Evolutionary conservation across 1,284 basidiomycete genomes (phyloP), one percentile per base, ranked within the genome.

Genomic region (Cutaneotrichosporon cavernicola): DNA sequence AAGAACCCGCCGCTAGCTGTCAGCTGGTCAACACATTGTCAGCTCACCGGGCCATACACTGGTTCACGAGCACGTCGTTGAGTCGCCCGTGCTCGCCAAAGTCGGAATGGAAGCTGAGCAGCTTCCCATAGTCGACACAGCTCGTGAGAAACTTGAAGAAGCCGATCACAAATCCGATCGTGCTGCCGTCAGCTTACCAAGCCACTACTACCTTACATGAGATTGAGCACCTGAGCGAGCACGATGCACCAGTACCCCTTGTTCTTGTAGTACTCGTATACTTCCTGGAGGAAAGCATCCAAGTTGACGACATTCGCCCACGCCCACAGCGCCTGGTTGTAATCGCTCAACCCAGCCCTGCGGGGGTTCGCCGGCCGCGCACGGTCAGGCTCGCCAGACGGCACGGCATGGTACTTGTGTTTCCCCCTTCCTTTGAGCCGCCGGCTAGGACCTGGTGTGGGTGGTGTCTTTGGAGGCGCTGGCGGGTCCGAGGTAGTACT

Each of bases 271-370:
- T 98, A 99, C 58, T 86, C 85, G 79, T 99, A 99, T 2, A 84
- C 83, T 72, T 97, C 92, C 81, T 96, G 92, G 36, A 99, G 81
- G 79, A 97, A 99, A 8, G 87, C 88, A 74, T 99, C 96, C 47
- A 99, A 85, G 76, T 99, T 96, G 74, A 92, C 92, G 9, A 98
- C 92, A 76, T 99, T 99, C 66, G 97, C 92, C 97, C 97, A 99
- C 68, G 91, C 90, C 97, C 97, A 99, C 51, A 98, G 78, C 0
- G 96, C 96, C 69, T 88, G 88, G 78, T 97, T 92, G 76, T 92
- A 89, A 16, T 87, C 88, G 73, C 92, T 89, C 63, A 95, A 76
- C 4, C 91, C 90, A 13, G 56, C 65, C 62, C 69, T 72, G n/a
- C 63, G 57, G 26, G 62, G 22, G 21, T 51, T 63, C 22, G 36